Evolutionary conservation across 176 grass and related monocot species (phyloP), one percentile per base, ranked within the genome.

Genomic region (Carex scoparia): DNA sequence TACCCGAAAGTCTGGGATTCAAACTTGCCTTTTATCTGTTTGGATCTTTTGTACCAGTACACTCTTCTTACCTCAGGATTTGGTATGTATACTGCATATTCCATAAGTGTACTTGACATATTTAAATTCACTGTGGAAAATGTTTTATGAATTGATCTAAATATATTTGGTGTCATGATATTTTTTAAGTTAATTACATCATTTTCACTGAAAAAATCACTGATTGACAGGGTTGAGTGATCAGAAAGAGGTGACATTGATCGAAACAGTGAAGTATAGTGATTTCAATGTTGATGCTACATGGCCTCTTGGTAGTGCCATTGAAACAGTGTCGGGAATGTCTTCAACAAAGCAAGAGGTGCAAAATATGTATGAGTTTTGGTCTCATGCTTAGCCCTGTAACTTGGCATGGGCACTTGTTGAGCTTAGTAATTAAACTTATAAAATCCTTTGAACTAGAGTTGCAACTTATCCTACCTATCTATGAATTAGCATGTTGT

Each of bases 281-380:
- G 90, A 90, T 51, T 86, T 87, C 60, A 77, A 56, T 4, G 48
- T 92, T 0, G 88, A 92, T 0, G 93, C 90, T 2, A n/a, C 31
- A 8, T 92, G 90, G 90, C 88, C 93, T 8, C 63, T 92, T 0
- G 93, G 90, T 3, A 88, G 64, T 49, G 93, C 93, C 1, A 86
- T 91, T 33, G 90, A 92, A 74, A 86, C 82, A 0, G 66, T 87
- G 2, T 87, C 90, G 0, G 23, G 57, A 8, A 84, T 40, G 19
- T 1, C 58, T 82, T 49, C 55, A 82, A 48, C 59, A 65, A 63
- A 65, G 18, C 33, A 13, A 12, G 35, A 61, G 11, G 38, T 65
- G 35, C 42, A 18, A 30, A 66, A 82, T 49, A 82, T 82, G 46
- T 75, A 75, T 44, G 44, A 1, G 9, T 75, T 75, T 30, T 53